Conservation (phyloP, 1,284 basidiomycete species). For the Ustilago bromivora region DNA sequence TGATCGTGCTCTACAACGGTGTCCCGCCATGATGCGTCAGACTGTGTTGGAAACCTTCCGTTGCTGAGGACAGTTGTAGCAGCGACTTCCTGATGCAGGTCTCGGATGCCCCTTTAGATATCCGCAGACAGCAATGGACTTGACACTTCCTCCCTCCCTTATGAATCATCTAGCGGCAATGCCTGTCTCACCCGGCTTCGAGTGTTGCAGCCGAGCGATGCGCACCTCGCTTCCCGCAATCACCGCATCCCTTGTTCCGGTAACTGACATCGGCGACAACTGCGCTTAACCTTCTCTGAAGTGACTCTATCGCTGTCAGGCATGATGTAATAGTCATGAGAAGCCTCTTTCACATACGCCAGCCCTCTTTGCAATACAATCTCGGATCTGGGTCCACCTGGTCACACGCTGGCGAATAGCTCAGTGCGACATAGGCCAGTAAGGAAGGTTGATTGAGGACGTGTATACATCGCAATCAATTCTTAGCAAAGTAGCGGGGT, state of each 20-base stretch:
- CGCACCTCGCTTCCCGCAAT: background rate
- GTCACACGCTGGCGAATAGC: too few relatives aligned
- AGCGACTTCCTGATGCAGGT: background rate
- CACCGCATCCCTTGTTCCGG: background rate
- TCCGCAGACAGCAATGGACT: background rate
- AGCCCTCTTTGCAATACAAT: too few relatives aligned
- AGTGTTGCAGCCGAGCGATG: background rate
- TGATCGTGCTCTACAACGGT: background rate
- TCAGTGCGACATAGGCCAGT: too few relatives aligned
- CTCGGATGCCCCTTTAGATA: background rate
- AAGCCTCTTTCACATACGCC: too few relatives aligned
- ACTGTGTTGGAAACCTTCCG: background rate
- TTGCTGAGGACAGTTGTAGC: background rate
- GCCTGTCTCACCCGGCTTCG: background rate
- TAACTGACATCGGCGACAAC: background rate
- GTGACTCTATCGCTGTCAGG: too few relatives aligned
- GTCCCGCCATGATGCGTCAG: background rate
- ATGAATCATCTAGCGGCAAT: background rate
- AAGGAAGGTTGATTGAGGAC: too few relatives aligned
- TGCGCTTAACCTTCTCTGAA: too few relatives aligned
- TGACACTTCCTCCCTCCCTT: background rate
- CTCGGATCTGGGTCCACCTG: too few relatives aligned
- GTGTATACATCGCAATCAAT: too few relatives aligned
- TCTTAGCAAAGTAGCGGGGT: too few relatives aligned
- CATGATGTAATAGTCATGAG: too few relatives aligned